These are phyloP conservation scores for Starmerella vitae DNA, from an alignment of 805 yeast species.

Conservation along the genomic window DNA sequence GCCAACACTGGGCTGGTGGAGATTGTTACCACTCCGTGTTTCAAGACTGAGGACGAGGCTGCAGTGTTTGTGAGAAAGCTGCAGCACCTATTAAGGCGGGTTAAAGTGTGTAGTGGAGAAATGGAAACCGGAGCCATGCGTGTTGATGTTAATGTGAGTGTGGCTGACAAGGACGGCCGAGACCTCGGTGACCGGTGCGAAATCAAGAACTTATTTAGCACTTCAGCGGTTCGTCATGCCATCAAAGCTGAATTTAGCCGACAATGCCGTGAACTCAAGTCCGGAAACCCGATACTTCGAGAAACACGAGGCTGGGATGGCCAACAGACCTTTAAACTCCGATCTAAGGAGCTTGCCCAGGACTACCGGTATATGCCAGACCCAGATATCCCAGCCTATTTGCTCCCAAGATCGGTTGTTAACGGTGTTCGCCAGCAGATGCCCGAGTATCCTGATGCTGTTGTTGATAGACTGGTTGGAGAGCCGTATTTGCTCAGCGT, in stretches of 20 bases:
- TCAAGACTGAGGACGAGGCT: constrained; percentile 52
- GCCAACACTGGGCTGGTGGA: constrained; percentile 80
- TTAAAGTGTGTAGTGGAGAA: constrained; percentile 75
- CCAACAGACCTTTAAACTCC: constrained; percentile 43
- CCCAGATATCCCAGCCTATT: constrained; percentile 61
- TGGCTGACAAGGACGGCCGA: constrained; percentile 24
- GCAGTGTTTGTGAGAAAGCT: constrained; percentile 68
- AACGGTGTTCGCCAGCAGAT: constrained; percentile 29
- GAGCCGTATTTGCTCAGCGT: constrained; percentile 45
- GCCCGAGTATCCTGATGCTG: constrained; percentile 52
- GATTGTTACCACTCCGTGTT: constrained; percentile 82
- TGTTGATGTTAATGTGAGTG: constrained; percentile 86
- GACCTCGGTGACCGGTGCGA: constrained; percentile 56
- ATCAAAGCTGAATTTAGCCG: constrained; percentile 56
- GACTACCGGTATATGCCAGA: constrained; percentile 95
- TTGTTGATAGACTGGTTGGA: constrained; percentile 34
- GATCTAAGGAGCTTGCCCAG: constrained; percentile 66
- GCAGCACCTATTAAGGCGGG: constrained; percentile 52
- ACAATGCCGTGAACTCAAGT: constrained; percentile 41
- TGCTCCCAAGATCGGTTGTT: constrained; percentile 34
- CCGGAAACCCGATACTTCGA: constrained; percentile 28
- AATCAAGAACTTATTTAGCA: constrained; percentile 75
- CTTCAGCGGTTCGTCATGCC: constrained; percentile 67
- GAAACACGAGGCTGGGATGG: constrained; percentile 96
- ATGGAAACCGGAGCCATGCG: constrained; percentile 90